A percentile compares a stretch with the other conserved stretches of the same genome.
These are phyloP conservation scores for Tolypocladium nubicola DNA, from an alignment of 2,329 filamentous ascomycete species.

Conservation along the genomic window DNA sequence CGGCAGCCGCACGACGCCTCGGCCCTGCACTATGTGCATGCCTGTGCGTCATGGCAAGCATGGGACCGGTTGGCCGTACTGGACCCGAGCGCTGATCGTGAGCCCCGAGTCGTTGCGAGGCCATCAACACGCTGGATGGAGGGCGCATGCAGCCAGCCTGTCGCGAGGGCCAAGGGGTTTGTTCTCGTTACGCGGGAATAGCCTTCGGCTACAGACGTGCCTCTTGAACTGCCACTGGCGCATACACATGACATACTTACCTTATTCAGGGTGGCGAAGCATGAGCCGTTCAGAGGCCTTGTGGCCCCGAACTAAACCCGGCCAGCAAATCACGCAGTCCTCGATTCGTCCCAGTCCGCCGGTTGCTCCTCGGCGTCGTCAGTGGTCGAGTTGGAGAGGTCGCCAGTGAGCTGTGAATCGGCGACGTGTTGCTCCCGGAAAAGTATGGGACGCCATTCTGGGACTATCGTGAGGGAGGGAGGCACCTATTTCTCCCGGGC, in stretches of 20 bases:
- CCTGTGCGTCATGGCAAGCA: conserved; percentile 4
- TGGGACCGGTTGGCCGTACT: neutral
- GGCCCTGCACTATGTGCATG: neutral
- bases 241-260: neutral
- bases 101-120: neutral
- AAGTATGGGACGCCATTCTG: neutral
- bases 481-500: neutral
- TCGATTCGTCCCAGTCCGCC: neutral
- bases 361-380: neutral
- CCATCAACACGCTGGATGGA: neutral
- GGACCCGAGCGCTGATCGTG: neutral
- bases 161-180: neutral
- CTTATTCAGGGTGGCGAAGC: conserved; percentile 3
- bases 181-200: neutral
- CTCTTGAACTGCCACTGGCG: neutral
- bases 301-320: neutral
- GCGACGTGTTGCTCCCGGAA: neutral
- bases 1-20: neutral
- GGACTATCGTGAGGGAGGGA: neutral
- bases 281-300: neutral
- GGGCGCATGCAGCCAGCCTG: neutral
- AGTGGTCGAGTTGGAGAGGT: neutral
- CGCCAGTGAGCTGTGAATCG: neutral
- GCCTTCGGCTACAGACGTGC: neutral
- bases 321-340: neutral